Percentiles rank a stretch among this genome's conserved stretches.
These are phyloP conservation scores for Euphrasia confusa DNA, from an alignment of 257 asterid genomes.

Conservation along the genomic window DNA sequence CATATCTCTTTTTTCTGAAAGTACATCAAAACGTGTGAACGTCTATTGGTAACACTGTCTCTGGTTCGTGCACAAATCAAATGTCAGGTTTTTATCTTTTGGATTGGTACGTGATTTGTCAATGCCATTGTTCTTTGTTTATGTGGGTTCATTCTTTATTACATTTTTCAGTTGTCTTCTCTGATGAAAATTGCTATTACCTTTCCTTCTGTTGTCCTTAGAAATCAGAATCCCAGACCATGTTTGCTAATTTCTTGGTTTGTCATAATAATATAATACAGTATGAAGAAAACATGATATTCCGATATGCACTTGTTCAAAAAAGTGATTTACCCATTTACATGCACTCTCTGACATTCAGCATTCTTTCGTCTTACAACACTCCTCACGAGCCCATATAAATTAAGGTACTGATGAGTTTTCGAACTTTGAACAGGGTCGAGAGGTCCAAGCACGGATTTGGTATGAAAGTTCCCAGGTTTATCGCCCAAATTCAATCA, in stretches of 20 bases:
- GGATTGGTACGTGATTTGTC: too few relatives aligned
- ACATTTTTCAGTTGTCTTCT: not conserved
- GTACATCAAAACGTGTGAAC: too few relatives aligned
- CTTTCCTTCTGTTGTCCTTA: not conserved
- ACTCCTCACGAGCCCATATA: not conserved
- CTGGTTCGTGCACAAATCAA: too few relatives aligned
- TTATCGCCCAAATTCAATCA: conserved; percentile 29
- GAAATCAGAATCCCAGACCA: not conserved
- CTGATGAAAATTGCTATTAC: not conserved
- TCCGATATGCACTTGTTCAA: not conserved
- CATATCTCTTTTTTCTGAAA: too few relatives aligned
- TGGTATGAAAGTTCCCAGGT: conserved; percentile 84
- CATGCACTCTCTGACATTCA: not conserved
- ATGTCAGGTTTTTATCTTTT: too few relatives aligned
- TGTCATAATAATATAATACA: not conserved
- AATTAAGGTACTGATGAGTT: conserved; percentile 1
- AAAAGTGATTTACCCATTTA: not conserved
- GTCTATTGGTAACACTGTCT: too few relatives aligned
- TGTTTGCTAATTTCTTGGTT: not conserved
- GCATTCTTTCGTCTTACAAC: not conserved
- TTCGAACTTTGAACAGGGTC: conserved; percentile 52
- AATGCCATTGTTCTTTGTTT: too few relatives aligned
- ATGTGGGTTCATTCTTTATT: too few relatives aligned
- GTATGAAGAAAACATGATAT: not conserved
- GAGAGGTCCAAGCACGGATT: conserved; percentile 76